Evolutionary conservation across 257 asterid genomes (phyloP), one percentile per base, ranked within the genome.

Genomic region (Lithospermum erythrorhizon): DNA sequence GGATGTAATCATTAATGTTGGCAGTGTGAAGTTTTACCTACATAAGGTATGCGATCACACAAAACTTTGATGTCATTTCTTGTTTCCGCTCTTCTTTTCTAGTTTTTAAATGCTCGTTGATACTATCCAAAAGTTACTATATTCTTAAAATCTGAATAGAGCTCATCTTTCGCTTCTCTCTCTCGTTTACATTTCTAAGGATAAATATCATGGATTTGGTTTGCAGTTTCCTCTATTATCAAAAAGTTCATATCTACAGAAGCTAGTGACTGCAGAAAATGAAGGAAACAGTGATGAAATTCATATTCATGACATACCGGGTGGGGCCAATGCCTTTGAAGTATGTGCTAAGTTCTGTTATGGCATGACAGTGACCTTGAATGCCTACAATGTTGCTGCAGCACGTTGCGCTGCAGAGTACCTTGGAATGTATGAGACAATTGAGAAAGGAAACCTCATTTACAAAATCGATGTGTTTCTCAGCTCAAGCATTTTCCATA

Each of bases 191-290:
- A 55, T 35, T 20, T 41, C 53, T 8, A 3, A 21, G 52, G 62
- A 55, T 73, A 75, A 37, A 79, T 66, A 27, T 48, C 61, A 62
- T 58, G 61, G 58, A 47, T 10, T 58, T 59, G 64, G 64, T 54
- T 37, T 77, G 79, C 85, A 90, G 98, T 90, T 90, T 59, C 98
- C 98, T 17, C 95, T 93, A 58, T 81, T 93, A 65, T 93, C 97
- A 10, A 93, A 88, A 74, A 79, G 98, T 67, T 78, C 86, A 2
- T 74, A 70, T 55, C 59, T 93, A 37, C 95, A 88, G 67, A 93
- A 84, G 75, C 41, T 88, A 58, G 88, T 84, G 61, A 81, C 94
- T 6, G 79, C 76, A 8, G 62, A 83, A 23, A 65, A 69, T 35
- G 94, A 80, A 68, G 86, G 87, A 70, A 83, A 68, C 9, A 57